Conservation (phyloP, 129 eudicot species). For the Escallonia herrerae region DNA sequence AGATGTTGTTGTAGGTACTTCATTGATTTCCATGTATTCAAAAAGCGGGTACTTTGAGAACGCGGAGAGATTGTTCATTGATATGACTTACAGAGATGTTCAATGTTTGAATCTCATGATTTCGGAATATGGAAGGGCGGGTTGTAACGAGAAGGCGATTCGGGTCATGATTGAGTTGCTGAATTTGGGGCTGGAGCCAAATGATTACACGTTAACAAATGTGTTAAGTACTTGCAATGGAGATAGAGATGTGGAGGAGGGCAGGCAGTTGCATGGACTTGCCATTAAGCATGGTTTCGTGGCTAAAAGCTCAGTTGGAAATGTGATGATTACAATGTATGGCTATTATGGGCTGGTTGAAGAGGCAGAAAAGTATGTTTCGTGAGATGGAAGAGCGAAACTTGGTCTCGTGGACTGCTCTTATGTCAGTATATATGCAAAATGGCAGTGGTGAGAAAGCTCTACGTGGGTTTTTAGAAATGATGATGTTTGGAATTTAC, state of each 20-base stretch:
- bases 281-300: constrained; percentile 8
- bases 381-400: constrained; percentile 7
- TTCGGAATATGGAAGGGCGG: constrained; percentile 10
- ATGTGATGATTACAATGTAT: constrained; percentile 9
- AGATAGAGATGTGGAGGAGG: constrained; percentile 7
- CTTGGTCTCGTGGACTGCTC: constrained; percentile 14
- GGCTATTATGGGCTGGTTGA: constrained; percentile 9
- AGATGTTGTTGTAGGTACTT: constrained; percentile 14
- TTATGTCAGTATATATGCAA: not conserved
- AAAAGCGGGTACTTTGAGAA: constrained; percentile 1
- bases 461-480: not conserved
- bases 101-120: constrained; percentile 13
- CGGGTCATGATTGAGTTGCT: constrained; percentile 10
- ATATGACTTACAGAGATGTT: constrained; percentile 2
- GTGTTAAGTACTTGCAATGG: constrained; percentile 9
- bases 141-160: not conserved
- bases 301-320: constrained; percentile 10
- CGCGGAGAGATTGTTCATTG: constrained; percentile 6
- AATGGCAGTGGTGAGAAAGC: not conserved
- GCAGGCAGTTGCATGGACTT: constrained; percentile 12
- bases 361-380: constrained; percentile 12
- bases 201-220: constrained; percentile 11
- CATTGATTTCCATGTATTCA: constrained; percentile 18
- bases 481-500: not conserved
- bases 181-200: constrained; percentile 6